Percentiles rank a stretch among this genome's conserved stretches.
phyloP scores from a whole-genome alignment of 139 green algal genomes.

The Zygnema circumcarinatum region DNA sequence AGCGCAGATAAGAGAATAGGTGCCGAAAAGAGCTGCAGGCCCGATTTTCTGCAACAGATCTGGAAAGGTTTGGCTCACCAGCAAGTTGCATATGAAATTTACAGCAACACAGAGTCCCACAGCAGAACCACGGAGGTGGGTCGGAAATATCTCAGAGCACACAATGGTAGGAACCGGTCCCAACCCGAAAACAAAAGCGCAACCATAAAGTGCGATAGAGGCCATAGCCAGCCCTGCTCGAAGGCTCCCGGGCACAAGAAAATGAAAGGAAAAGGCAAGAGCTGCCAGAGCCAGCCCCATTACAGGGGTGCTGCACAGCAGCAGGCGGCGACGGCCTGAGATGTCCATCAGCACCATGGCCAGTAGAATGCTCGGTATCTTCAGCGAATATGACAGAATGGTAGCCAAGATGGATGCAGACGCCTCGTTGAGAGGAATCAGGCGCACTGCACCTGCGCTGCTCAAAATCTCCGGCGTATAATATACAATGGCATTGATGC shows the following conservation, averaged over 20 bases:
- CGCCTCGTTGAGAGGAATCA: background rate
- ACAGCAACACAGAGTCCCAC: slow-evolving; percentile 34
- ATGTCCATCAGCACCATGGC: slow-evolving; percentile 42
- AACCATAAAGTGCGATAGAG: slow-evolving; percentile 7
- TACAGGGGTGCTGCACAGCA: slow-evolving; percentile 14
- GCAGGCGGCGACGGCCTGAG: slow-evolving; percentile 4
- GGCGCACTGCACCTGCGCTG: background rate
- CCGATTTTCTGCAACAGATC: slow-evolving; percentile 11
- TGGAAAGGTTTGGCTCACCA: slow-evolving; percentile 46
- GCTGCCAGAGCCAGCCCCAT: slow-evolving; percentile 15
- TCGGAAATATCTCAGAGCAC: slow-evolving; percentile 51
- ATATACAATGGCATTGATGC: slow-evolving; percentile 53
- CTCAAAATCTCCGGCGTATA: slow-evolving; percentile 31
- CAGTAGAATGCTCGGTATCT: slow-evolving; percentile 14
- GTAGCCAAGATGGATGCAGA: slow-evolving; percentile 21
- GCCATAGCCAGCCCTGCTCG: slow-evolving; percentile 4
- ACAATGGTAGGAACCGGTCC: slow-evolving; percentile 42
- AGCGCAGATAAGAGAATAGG: slow-evolving; percentile 31
- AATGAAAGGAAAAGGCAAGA: background rate
- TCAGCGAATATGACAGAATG: background rate
- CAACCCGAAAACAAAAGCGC: slow-evolving; percentile 44
- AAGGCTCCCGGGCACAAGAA: background rate
- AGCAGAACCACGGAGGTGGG: slow-evolving; percentile 24
- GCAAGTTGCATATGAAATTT: slow-evolving; percentile 36
- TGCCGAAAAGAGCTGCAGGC: slow-evolving; percentile 4